A percentile compares a stretch with the other conserved stretches of the same genome.
These are phyloP conservation scores for Fraxinus velutina DNA, from an alignment of 305 asterid species.

Conservation along the genomic window DNA sequence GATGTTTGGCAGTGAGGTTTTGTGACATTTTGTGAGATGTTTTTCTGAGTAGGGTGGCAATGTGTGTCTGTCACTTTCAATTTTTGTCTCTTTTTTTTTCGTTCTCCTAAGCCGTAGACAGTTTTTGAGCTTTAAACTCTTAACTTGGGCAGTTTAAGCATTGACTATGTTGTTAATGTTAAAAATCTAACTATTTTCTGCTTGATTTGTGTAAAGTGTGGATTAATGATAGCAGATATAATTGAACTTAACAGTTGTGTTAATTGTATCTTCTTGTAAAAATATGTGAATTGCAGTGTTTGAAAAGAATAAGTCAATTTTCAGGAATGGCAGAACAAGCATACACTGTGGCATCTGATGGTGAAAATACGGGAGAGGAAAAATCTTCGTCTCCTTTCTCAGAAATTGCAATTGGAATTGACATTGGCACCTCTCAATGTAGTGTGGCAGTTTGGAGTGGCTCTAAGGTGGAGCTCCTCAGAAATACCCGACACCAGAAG, in stretches of 20 bases:
- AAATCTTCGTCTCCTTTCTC: conserved; percentile 44
- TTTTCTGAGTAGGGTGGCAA: background rate
- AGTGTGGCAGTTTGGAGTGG: conserved; percentile 85
- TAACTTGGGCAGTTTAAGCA: background rate
- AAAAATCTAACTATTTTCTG: background rate
- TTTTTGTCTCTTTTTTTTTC: background rate
- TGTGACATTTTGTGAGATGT: background rate
- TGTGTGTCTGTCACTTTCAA: background rate
- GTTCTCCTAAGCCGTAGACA: background rate
- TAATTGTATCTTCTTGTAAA: background rate
- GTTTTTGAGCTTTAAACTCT: background rate
- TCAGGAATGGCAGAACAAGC: conserved; percentile 74
- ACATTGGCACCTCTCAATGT: conserved; percentile 84
- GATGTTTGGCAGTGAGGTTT: background rate
- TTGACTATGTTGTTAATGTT: background rate
- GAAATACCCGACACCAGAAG: conserved; percentile 62
- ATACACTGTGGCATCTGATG: conserved; percentile 76
- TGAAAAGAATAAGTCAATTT: background rate
- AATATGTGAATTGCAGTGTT: background rate
- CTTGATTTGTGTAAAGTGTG: background rate
- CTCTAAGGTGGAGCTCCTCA: conserved; percentile 58
- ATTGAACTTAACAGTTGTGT: background rate
- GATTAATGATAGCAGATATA: background rate
- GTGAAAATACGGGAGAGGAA: conserved; percentile 74
- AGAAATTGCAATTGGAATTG: conserved; percentile 73